Evolutionary conservation across 768 basidiomycete species (phyloP), one percentile per base, ranked within the genome.

Genomic region (Mycena vulgaris): DNA sequence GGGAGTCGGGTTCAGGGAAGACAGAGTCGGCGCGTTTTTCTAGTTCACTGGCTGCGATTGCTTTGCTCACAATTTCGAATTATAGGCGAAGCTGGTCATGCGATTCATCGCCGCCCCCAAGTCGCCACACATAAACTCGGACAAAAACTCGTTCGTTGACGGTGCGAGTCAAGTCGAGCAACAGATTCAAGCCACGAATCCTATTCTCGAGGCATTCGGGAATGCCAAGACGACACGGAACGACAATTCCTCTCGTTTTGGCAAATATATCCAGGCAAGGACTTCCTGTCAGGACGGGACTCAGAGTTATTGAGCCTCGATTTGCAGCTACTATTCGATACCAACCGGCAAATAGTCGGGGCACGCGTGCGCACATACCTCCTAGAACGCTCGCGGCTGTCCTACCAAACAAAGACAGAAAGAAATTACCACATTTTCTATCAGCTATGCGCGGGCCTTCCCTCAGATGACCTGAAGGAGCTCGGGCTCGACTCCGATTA

Each of bases 351-450:
- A 78, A 99, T 99, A 72, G 96, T 99, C 72, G 98, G 98, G 55
- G 98, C 98, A 6, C 91, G 97, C 28, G 98, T 99, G 75, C 92
- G 98, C 75, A 99, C 98, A 57, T 99, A 99, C 84, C 90, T 99
- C 28, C 85, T 99, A 69, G 98, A 99, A 78, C 95, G 98, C 42
- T 98, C 98, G 40, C 92, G 98, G 63, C 92, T 99, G 69, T 95
- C 98, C 66, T 98, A 96, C 81, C 98, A 99, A 81, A 96, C 98
- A 17, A 86, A 93, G 66, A 96, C 94, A 45, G 98, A 99, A 81
- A 91, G 98, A 67, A 99, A 99, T 82, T 99, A 99, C 82, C 98
- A 99, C 81, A 98, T 99, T 75, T 99, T 99, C 86, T 99, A 99
- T 82, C 98, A 99, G 79, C 86, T 99, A n/a, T 96, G 97, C 74